Evolutionary conservation across 192 early-diverging fungal genomes (phyloP), one percentile per base, ranked within the genome.

Genomic region (Irineochytrium annulatum): DNA sequence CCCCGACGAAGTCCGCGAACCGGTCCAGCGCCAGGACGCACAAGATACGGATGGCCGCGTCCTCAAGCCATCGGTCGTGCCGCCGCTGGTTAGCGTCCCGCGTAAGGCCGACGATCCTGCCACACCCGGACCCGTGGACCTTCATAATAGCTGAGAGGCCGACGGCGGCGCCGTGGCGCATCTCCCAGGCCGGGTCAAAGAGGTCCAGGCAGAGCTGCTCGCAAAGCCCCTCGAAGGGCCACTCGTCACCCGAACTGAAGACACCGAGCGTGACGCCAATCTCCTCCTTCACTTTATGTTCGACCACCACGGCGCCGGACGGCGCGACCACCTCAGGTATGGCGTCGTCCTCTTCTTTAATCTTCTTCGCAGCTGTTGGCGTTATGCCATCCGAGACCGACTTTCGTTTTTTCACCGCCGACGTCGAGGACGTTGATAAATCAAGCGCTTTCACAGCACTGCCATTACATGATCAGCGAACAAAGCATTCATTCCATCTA

Each of bases 1-100:
- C 95, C 3, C 89, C 87, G 20, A 93, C 90, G 72, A 94, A 99
- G 75, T 99, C 97, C 3, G 89, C 91, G 68, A 99, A 99, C 19
- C 94, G 81, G 70, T 99, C 97, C 56, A 97, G 72, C 3, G 89
- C 86, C 59, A 99, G 88, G 14, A 99, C 93, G 62, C 93, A 95
- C 27, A 95, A 64, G n/a, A 99, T 74, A 16, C 92, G 84, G 26
- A 95, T 89, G 0, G 86, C 81, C 14, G 92, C 71, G 70, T 99
- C 94, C 59, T 95, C 91, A 3, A 97, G 72, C 77, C 87, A 93
- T 43, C 67, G 73, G 56, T 87, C 75, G 72, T 99, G 91, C 22
- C 80, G 73, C 32, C 30, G 31, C 19, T 72, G 66, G 58, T 96
- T 99, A 37, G 71, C 79, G 11, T 48, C 65, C 14, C 65, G 55